Evolutionary conservation across 345 rosid genomes (phyloP).

Genomic region (Moricandia arvensis): DNA sequence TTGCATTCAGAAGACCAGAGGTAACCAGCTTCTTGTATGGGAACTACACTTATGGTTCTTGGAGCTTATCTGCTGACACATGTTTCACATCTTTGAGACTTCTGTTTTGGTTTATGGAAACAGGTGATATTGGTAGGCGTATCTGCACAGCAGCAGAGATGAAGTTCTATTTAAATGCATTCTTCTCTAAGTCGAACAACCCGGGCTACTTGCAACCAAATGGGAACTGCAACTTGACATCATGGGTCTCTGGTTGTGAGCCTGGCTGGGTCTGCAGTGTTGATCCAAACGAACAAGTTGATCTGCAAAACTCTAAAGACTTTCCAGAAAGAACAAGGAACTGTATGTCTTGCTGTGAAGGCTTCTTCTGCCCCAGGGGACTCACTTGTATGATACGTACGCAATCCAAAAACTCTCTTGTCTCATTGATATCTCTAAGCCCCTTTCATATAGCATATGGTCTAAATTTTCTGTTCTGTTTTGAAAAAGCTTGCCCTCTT

Average conservation of each 20-base stretch:
- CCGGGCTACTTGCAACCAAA: slow-evolving; percentile 55
- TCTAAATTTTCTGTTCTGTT: slow-evolving; percentile 5
- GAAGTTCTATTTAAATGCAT: slow-evolving; percentile 61
- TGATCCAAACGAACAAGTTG: slow-evolving; percentile 44
- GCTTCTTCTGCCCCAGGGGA: slow-evolving; percentile 90
- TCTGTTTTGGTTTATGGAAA: slow-evolving; percentile 9
- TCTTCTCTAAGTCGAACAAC: slow-evolving; percentile 41
- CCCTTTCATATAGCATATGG: background rate
- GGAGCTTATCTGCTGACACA: background rate
- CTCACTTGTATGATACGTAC: slow-evolving; percentile 97
- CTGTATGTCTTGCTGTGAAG: slow-evolving; percentile 86
- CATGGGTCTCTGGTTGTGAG: slow-evolving; percentile 92
- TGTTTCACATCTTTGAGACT: background rate
- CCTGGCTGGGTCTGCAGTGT: slow-evolving; percentile 94
- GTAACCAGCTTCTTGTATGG: slow-evolving; percentile 35
- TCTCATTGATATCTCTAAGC: background rate
- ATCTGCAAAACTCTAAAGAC: slow-evolving; percentile 48
- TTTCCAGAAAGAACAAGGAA: slow-evolving; percentile 60
- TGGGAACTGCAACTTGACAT: slow-evolving; percentile 73
- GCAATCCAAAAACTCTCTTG: slow-evolving; percentile 21
- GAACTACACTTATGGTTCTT: slow-evolving; percentile 10
- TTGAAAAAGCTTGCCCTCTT: slow-evolving; percentile 35
- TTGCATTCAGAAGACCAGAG: slow-evolving; percentile 59
- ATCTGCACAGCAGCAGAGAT: slow-evolving; percentile 82
- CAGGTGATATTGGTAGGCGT: slow-evolving; percentile 53